Evolutionary conservation across 208 protist genomes (phyloP), one percentile per base, ranked within the genome.

Genomic region (Crithidia brevicula): DNA sequence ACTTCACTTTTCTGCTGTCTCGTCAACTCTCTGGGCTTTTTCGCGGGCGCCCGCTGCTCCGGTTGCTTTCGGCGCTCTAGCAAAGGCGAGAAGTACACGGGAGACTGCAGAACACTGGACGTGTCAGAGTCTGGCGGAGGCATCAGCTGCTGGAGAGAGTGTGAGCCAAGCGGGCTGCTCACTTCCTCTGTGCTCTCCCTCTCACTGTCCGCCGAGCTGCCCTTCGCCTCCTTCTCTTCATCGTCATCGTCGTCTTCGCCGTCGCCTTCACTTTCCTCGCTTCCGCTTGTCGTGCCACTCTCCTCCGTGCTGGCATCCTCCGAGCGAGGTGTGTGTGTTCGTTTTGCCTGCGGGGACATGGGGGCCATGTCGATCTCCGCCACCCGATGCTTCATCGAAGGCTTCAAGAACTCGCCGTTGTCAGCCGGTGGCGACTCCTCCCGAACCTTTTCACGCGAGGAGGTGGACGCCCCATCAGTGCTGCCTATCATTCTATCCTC

Each of bases 341-440:
- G n/a, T n/a, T n/a, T n/a, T n/a, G n/a, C n/a, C 11, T 40, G 52
- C 3, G 33, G 33, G 6, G 52, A 58, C 31, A 43, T 3, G n/a
- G 52, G 52, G 2, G 52, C 20, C 52, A 28, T 23, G 15, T 40
- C 28, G 27, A 27, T 58, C n/a, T 28, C 52, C 0, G 51, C 20
- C 42, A 31, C 4, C 6, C 3, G 13, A 3, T 3, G 20, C n/a
- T 30, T 15, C 30, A 52, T 15, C 10, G 34, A 5, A 16, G 25
- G 33, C 11, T 34, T 18, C 3, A 70, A 28, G n/a, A 58, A 58
- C n/a, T 58, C 52, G 28, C 4, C 10, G 33, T 43, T 31, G 43
- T 62, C 64, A 3, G 52, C 30, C 28, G 42, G 22, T 18, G 52
- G 53, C 7, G 64, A 60, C 16, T 61, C 25, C 9, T 13, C 20